Conservation (phyloP, 768 basidiomycete species). For the Russula lepida region DNA sequence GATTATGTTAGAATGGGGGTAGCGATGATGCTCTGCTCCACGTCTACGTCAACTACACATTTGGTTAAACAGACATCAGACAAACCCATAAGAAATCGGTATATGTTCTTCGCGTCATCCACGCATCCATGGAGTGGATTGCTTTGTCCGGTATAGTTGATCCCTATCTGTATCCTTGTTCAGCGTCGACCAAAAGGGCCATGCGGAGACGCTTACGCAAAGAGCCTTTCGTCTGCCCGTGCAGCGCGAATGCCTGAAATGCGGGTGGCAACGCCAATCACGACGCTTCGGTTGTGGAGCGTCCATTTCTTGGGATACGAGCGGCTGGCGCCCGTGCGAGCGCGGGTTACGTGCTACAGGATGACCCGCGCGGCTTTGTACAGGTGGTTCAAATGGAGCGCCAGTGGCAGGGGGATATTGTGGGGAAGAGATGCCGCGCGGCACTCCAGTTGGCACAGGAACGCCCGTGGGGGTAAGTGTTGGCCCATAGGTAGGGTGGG, state of each 20-base stretch:
- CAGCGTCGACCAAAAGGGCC: neutral
- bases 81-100: constrained; percentile 65
- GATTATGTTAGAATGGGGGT: constrained; percentile 65
- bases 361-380: neutral
- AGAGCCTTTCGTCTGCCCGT: constrained; percentile 83
- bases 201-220: constrained; percentile 43
- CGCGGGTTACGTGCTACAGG: neutral
- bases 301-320: constrained; percentile 5
- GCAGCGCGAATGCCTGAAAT: constrained; percentile 85
- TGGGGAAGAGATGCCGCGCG: neutral
- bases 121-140: constrained; percentile 78
- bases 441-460: neutral
- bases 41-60: neutral
- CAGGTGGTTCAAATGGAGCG: neutral
- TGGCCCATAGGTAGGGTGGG: neutral
- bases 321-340: neutral
- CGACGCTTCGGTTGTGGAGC: neutral
- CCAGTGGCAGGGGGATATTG: neutral
- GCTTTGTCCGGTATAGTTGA: constrained; percentile 70
- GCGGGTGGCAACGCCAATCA: constrained; percentile 8
- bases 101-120: constrained; percentile 82
- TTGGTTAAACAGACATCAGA: constrained; percentile 7
- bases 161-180: constrained; percentile 56
- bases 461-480: neutral
- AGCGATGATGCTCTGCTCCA: constrained; percentile 20